Conservation (phyloP, 2,329 filamentous ascomycete genomes). For the Chrysoporthe deuterocubensis region DNA sequence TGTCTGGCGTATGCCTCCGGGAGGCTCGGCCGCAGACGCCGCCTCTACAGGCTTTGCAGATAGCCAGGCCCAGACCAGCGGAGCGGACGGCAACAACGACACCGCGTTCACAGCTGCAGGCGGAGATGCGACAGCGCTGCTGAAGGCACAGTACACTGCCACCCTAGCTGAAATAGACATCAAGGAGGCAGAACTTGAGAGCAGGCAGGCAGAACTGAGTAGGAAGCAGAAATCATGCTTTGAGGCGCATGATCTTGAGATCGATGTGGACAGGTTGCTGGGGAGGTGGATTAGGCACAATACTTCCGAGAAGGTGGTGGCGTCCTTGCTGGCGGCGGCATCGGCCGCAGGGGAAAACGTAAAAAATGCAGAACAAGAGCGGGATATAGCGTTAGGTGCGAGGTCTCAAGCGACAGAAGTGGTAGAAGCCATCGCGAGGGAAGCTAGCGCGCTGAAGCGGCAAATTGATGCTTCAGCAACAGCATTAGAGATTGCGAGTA, state of each 20-base stretch:
- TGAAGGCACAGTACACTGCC: not conserved
- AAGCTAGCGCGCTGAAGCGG: slow-evolving; percentile 1
- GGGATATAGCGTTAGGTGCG: not conserved
- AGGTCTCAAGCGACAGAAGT: not conserved
- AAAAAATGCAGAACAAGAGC: not conserved
- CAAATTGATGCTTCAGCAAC: not conserved
- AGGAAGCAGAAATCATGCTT: not conserved
- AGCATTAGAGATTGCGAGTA: not conserved
- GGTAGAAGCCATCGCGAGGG: not conserved
- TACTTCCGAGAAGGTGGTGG: not conserved
- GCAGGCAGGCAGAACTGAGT: not conserved
- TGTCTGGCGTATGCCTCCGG: not conserved
- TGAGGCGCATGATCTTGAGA: not conserved
- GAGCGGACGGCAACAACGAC: too few relatives aligned
- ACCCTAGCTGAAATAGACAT: not conserved
- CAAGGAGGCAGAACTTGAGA: not conserved
- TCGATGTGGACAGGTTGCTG: not conserved
- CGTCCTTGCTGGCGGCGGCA: not conserved
- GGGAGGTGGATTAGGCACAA: not conserved
- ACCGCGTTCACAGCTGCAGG: too few relatives aligned
- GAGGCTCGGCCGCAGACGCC: not conserved
- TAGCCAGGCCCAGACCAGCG: not conserved
- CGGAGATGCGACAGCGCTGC: not conserved
- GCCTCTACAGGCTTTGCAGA: not conserved
- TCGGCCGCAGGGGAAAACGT: not conserved